Evolutionary conservation across 78 protist genomes (phyloP).

Genomic region (Trichosphaerium sp.): DNA sequence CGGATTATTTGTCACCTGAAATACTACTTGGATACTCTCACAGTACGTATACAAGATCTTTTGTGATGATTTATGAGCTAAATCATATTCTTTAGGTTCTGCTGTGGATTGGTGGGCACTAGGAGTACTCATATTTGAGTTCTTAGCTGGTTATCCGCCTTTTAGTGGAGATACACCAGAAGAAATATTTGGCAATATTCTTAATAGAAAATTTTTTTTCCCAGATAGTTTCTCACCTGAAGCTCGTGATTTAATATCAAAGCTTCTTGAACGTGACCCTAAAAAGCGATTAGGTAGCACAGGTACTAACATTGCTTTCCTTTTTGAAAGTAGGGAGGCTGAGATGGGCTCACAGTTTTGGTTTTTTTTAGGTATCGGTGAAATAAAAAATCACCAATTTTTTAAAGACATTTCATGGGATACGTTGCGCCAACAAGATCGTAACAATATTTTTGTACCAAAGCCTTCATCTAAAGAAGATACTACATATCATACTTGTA

Average conservation of each 20-base stretch:
- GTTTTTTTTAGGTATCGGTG: too few species aligned
- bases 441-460: too few species aligned
- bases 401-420: slow-evolving; percentile 46
- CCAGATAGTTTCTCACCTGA: slow-evolving; percentile 27
- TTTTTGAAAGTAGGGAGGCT: too few species aligned
- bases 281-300: slow-evolving; percentile 33
- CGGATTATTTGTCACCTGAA: slow-evolving; percentile 95
- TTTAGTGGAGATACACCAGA: slow-evolving; percentile 41
- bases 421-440: slow-evolving; percentile 28
- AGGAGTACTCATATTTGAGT: slow-evolving; percentile 44
- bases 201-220: slow-evolving; percentile 32
- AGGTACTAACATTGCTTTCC: slow-evolving; percentile 35
- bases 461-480: too few species aligned
- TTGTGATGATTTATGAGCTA: background rate
- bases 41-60: slow-evolving; percentile 14
- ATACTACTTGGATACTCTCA: slow-evolving; percentile 64
- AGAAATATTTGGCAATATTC: slow-evolving; percentile 48
- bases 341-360: too few species aligned
- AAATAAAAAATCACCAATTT: slow-evolving; percentile 53
- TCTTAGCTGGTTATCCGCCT: slow-evolving; percentile 39
- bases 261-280: slow-evolving; percentile 31
- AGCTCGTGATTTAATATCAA: slow-evolving; percentile 32
- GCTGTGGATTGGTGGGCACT: slow-evolving; percentile 54
- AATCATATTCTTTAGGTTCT: background rate
- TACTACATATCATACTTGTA: too few species aligned